Base-by-base conservation (phyloP, 2,329 filamentous ascomycete genomes). In the Diaporthe vaccinii region DNA sequence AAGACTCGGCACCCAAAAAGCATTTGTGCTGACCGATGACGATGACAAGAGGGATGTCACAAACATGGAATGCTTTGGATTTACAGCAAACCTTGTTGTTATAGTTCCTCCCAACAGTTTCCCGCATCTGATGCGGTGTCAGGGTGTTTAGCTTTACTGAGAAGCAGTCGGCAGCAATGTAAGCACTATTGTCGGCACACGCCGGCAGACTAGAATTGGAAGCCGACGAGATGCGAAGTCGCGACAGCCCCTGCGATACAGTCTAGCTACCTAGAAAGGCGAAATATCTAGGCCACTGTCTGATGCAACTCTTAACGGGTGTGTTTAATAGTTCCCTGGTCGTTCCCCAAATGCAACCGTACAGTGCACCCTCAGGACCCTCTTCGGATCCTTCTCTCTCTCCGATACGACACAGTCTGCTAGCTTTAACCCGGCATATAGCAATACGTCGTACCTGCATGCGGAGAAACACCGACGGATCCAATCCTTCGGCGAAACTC, bases 301-400 rank as follows among this genome's bases (percentile, higher is more conserved):
- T 53, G 22, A 28, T 53, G 65, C 46, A 68, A 68, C 46, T 53
- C 8, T 39, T 68, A 34, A 68, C 62, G 65, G 46, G 22, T 10
- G 22, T 57, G 10, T 44, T 10, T 15, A 46, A 39, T 28, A 22
- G 14, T 46, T 65, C 25, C 17, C 49, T 22, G 9, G 65, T 9
- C 49, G 10, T 53, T 69, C 34, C 55, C 46, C 65, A 69, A 55
- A 69, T 69, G 49, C 34, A 55, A 69, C 65, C 8, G n/a, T n/a
- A 69, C 46, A 25, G n/a, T 51, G 39, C 65, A 55, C 34, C 65
- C 49, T 39, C 34, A 39, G 39, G 49, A 55, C 34, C 65, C 49
- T 39, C 34, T 20, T 55, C 65, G 49, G 49, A 55, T 69, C 14
- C 36, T 25, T 31, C 20, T 20, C 15, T 28, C 46, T 68, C 22